Conservation (phyloP, 495 filamentous ascomycete genomes). For the Hypomontagnella submonticulosa region DNA sequence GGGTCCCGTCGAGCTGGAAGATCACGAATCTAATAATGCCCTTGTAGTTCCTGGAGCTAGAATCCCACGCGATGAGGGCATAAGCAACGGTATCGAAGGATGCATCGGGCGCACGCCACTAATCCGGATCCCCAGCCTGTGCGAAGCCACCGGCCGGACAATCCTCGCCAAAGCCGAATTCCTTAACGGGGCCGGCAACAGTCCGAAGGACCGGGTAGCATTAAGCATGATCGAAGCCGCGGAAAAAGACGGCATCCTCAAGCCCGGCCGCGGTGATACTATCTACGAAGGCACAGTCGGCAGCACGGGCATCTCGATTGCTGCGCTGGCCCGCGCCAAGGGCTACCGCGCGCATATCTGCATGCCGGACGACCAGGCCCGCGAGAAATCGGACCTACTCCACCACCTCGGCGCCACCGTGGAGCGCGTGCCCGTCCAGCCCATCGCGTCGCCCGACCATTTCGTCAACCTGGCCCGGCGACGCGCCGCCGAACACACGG, state of each 20-base stretch:
- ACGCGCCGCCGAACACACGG: constrained; percentile 76
- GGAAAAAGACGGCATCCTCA: constrained; percentile 79
- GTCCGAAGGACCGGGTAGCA: constrained; percentile 95
- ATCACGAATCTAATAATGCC: constrained; percentile 52
- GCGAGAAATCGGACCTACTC: constrained; percentile 89
- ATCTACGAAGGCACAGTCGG: constrained; percentile 99
- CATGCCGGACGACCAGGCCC: constrained; percentile 93
- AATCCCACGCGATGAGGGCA: constrained; percentile 38
- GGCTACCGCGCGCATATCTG: constrained; percentile 96
- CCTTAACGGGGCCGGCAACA: constrained; percentile 93
- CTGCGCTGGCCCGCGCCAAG: constrained; percentile 83
- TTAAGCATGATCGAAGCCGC: constrained; percentile 87
- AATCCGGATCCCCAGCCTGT: constrained; percentile 86
- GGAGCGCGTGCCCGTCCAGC: constrained; percentile 87
- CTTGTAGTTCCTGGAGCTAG: constrained; percentile 10
- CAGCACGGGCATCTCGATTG: constrained; percentile 92
- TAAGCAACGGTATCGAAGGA: constrained; percentile 82
- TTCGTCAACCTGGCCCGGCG: constrained; percentile 94
- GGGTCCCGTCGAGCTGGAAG: constrained; percentile 63
- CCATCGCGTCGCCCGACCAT: constrained; percentile 88
- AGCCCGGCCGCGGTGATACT: constrained; percentile 84
- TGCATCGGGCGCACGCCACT: constrained; percentile 95
- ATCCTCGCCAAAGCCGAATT: constrained; percentile 98
- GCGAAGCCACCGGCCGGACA: constrained; percentile 88
- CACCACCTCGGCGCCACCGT: constrained; percentile 90